Evolutionary conservation across 331 rosid genomes (phyloP).

Genomic region (Dryas integrifolia): DNA sequence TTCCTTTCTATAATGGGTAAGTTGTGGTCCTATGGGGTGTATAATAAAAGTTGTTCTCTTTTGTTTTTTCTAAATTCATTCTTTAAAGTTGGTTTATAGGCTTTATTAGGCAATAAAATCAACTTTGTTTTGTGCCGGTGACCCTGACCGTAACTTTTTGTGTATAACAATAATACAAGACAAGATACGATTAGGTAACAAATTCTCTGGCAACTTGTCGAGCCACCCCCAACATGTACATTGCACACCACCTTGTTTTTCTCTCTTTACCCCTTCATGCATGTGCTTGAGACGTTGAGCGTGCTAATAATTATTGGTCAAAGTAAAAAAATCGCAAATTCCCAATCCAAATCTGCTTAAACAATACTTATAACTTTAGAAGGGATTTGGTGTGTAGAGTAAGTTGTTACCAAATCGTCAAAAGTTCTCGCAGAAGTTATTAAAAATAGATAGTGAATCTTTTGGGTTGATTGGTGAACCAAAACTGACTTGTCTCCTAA

Average conservation of each 20-base stretch:
- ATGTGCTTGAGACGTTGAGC: neutral
- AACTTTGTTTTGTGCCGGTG: neutral
- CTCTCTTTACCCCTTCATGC: neutral
- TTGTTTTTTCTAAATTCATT: neutral
- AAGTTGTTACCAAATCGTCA: constrained; percentile 15
- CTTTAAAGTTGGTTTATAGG: neutral
- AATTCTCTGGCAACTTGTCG: constrained; percentile 8
- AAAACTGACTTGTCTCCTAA: constrained; percentile 20
- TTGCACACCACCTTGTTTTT: neutral
- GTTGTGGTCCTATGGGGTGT: neutral
- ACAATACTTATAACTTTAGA: constrained; percentile 9
- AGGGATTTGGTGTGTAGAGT: neutral
- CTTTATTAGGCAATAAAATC: neutral
- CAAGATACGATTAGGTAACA: neutral
- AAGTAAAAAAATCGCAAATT: constrained; percentile 5
- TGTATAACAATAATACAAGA: too few species aligned
- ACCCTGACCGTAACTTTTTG: too few species aligned
- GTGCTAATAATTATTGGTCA: neutral
- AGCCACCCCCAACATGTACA: neutral
- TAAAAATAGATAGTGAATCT: neutral
- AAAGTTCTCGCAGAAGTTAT: neutral
- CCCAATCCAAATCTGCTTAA: constrained; percentile 25
- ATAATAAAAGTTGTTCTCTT: too few species aligned
- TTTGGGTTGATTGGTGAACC: constrained; percentile 9
- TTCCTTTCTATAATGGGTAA: neutral